Evolutionary conservation across 139 green algal species (phyloP).

Genomic region (Coelastrella sp.): DNA sequence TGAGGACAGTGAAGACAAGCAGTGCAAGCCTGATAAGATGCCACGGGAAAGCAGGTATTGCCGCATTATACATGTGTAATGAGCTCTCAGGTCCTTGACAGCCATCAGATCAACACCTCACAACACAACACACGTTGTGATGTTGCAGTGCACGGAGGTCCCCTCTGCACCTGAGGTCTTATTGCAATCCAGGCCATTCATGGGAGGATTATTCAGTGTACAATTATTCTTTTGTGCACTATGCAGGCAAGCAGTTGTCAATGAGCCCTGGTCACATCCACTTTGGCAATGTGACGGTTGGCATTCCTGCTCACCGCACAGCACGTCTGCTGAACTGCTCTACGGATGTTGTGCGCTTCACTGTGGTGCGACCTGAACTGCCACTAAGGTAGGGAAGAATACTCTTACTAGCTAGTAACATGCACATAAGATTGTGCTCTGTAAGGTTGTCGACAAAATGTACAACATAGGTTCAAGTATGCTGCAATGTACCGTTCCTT

Average conservation of each 20-base stretch:
- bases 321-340: constrained; percentile 68
- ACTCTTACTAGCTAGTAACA: too few relatives aligned
- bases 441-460: too few relatives aligned
- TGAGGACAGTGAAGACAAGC: constrained; percentile 41
- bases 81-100: not conserved
- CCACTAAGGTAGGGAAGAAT: constrained; percentile 60
- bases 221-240: not conserved
- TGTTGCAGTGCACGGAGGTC: too few relatives aligned
- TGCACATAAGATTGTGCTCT: too few relatives aligned
- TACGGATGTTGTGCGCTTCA: constrained; percentile 62
- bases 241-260: constrained; percentile 60
- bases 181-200: too few relatives aligned
- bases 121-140: too few relatives aligned
- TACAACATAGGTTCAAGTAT: too few relatives aligned
- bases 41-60: constrained; percentile 42
- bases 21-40: constrained; percentile 35
- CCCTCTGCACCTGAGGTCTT: too few relatives aligned
- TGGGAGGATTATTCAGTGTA: not conserved
- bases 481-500: too few relatives aligned
- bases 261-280: constrained; percentile 71
- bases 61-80: too few relatives aligned
- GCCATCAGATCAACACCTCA: too few relatives aligned
- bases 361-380: constrained; percentile 51
- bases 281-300: constrained; percentile 66
- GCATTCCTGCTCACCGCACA: constrained; percentile 55